Base-by-base conservation (phyloP, 2,329 filamentous ascomycete genomes). In the Delphinella strobiligena region DNA sequence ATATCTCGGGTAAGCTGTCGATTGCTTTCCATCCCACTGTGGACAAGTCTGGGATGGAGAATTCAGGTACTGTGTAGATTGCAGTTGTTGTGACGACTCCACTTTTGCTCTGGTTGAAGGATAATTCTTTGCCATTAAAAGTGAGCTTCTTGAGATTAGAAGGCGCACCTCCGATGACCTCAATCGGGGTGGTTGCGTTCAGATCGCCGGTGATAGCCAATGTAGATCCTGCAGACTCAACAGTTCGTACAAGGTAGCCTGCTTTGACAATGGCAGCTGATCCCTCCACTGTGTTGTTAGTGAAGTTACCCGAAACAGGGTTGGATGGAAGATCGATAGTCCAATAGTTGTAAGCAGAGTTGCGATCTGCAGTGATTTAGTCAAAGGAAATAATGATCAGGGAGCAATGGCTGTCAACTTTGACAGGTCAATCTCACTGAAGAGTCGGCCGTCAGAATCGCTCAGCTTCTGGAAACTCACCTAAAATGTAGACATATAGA, bases 1-100 rank as follows among this genome's bases (percentile, higher is more conserved):
- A 55, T 5, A 84, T 63, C 53, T 89, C 84, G 0, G 83, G 84
- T 0, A 91, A 71, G 0, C 73, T 74, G 55, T 89, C 76, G 16
- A 83, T 51, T 42, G 74, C 76, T 52, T 77, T 77, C 84, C 84
- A 91, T 10, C 34, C 34, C 1, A 43, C 36, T 0, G 62, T 54
- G 11, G 66, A 62, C 2, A 88, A 63, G 5, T 71, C 60, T 0
- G 81, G 80, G 1, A 85, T 48, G 0, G 53, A 50, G 30, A 82
- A 45, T 1, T 61, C 54, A 0, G 75, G 75, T 5, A 62, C 56
- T 0, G 55, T 53, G 47, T 72, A 78, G n/a, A 63, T 58, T 19
- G 78, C 59, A 4, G 58, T 68, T 3, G 67, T 67, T 5, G 69
- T 59, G 56, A 78, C 71, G 18, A 62, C 9, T 7, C 34, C 34